phyloP scores from a whole-genome alignment of 805 yeast species.

The Sugiyamaella chiloensis region DNA sequence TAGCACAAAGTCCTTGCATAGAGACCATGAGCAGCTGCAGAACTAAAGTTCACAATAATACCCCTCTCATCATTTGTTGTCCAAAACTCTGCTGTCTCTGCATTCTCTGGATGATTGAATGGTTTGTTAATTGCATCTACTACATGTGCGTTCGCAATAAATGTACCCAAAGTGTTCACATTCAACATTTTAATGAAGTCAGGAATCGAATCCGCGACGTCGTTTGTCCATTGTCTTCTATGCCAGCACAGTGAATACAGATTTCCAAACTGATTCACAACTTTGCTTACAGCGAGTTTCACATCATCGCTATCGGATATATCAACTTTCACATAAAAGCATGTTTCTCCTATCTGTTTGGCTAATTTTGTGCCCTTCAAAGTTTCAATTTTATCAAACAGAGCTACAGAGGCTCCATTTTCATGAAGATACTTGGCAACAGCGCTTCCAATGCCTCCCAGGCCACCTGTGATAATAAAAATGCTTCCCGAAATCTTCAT shows the following conservation, averaged over 20 bases:
- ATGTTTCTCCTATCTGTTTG: slow-evolving; percentile 7
- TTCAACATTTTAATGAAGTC: slow-evolving; percentile 22
- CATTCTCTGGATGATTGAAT: too few relatives aligned
- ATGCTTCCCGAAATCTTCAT: slow-evolving; percentile 20
- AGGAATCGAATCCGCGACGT: slow-evolving; percentile 22
- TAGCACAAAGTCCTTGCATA: slow-evolving; percentile 22
- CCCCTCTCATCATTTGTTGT: slow-evolving; percentile 13
- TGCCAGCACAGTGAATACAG: slow-evolving; percentile 21
- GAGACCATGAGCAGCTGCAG: slow-evolving; percentile 20
- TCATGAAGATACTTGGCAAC: slow-evolving; percentile 17
- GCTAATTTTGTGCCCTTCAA: slow-evolving; percentile 11
- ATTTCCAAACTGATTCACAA: slow-evolving; percentile 17
- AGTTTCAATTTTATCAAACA: slow-evolving; percentile 20
- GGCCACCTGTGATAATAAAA: slow-evolving; percentile 24
- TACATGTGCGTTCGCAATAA: slow-evolving; percentile 22
- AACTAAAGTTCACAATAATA: slow-evolving; percentile 4
- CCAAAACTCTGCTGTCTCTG: slow-evolving; percentile 8
- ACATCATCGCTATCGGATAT: slow-evolving; percentile 18
- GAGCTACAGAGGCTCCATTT: slow-evolving; percentile 20
- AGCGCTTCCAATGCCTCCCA: slow-evolving; percentile 23
- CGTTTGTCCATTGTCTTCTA: slow-evolving; percentile 21
- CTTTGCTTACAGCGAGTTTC: slow-evolving; percentile 19
- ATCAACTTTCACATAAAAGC: slow-evolving; percentile 18
- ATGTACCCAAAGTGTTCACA: slow-evolving; percentile 22
- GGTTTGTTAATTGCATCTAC: slow-evolving; percentile 23